Base-by-base conservation (phyloP, 2,329 filamentous ascomycete species). In the Colletotrichum melonis region DNA sequence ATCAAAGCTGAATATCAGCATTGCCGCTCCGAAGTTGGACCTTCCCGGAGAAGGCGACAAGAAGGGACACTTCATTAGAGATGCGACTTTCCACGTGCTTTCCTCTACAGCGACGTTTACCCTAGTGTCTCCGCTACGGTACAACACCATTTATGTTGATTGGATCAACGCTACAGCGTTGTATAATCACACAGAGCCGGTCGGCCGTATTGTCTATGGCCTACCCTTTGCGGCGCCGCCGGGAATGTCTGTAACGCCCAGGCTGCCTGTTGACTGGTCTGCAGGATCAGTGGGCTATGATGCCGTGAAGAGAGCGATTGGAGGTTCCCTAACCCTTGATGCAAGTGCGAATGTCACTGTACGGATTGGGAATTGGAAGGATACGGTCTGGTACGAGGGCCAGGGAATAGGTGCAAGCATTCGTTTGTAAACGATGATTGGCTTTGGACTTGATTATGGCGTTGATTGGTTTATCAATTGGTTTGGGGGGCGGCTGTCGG, bases 71-170 rank as follows among this genome's bases (percentile, higher is more conserved):
- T 98, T 98, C 81, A 95, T 99, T 77, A 90, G 93, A 80, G 92
- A 94, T 77, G 94, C 95, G 12, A 96, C 92, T 7, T 92, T 99
- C 82, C 95, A 98, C 83, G 83, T 98, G 65, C 88, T 97, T 75
- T 93, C 94, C 19, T 97, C 95, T 0, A 95, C 95, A 0, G 96
- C 96, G 4, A 91, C 92, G 1, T 98, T 99, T 82, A 92, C 90
- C 0, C 88, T 98, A 26, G 88, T 92, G 52, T 98, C 95, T 0
- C 97, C 97, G 0, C 86, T 98, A 9, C 84, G 86, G 54, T 86
- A 91, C 71, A 93, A 93, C 64, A 94, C 91, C 1, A 83, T 98
- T 22, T 93, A 91, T 77, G 89, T 99, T 75, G 94, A 94, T 49
- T 88, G 87, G 63, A 89, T 98, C 78, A 93, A 97, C 78, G 96